phyloP scores from a whole-genome alignment of 108 stramenopile species.

The Cyclostephanos invisitatus region DNA sequence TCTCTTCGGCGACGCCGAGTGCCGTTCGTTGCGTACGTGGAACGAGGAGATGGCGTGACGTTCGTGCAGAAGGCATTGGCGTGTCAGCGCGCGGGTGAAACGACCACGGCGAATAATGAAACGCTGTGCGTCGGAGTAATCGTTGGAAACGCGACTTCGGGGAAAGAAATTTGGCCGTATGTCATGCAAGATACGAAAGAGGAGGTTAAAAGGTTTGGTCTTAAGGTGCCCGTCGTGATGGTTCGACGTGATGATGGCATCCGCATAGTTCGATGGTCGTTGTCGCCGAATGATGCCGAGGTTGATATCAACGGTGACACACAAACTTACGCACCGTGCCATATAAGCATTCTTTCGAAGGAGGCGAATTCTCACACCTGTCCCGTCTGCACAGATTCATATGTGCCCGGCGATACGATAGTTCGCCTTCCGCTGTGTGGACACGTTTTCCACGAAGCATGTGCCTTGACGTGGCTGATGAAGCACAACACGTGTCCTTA shows the following conservation, averaged over 20 bases:
- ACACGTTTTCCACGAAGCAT: constrained; percentile 85
- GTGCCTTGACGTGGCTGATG: constrained; percentile 72
- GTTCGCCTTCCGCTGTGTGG: constrained; percentile 72
- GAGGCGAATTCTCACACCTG: constrained; percentile 52
- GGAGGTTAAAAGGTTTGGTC: constrained; percentile 47
- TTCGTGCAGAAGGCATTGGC: constrained; percentile 75
- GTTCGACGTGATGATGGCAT: constrained; percentile 62
- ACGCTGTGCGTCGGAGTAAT: constrained; percentile 52
- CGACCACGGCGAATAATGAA: not conserved
- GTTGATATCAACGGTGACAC: constrained; percentile 8
- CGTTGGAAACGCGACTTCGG: constrained; percentile 63
- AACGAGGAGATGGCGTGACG: constrained; percentile 77
- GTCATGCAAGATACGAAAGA: constrained; percentile 79
- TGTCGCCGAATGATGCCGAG: not conserved
- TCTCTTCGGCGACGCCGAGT: constrained; percentile 20
- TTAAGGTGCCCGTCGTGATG: constrained; percentile 81
- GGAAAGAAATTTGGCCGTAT: constrained; percentile 71
- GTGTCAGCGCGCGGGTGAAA: constrained; percentile 69
- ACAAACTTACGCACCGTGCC: constrained; percentile 25
- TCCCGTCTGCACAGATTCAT: constrained; percentile 69
- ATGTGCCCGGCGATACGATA: constrained; percentile 55
- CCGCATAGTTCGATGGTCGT: constrained; percentile 23
- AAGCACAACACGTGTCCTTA: constrained; percentile 86
- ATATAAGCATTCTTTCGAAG: constrained; percentile 25
- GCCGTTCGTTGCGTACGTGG: constrained; percentile 58